Base-by-base conservation (phyloP, 139 green algal species). In the Eudorina sp. region DNA sequence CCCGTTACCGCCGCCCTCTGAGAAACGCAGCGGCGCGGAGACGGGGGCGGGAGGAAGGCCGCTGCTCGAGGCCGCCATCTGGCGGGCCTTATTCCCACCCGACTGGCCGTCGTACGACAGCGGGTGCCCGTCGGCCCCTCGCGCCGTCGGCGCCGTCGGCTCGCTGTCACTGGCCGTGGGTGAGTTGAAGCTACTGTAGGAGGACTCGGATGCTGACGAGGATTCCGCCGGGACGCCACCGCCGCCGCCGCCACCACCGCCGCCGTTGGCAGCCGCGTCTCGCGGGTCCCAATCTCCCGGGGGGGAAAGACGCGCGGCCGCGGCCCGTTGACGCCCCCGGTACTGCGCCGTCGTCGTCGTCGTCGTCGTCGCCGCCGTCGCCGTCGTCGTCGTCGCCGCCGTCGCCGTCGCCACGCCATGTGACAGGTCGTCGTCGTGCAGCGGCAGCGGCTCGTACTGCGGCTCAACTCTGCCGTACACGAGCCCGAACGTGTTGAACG, bases 391-490 rank as follows among this genome's bases (percentile, higher is more conserved):
- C 27, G 62, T 72, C 62, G 62, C 11, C 31, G 23, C 62, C 21
- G 62, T 40, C 2, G 62, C 3, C 62, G 19, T 38, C 48, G 48
- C 48, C 48, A 55, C 48, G 48, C 48, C 48, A 13, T 55, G 48
- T 9, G 11, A 13, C 48, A 13, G 13, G 48, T 13, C 48, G 36
- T 29, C 66, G 31, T 48, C 66, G 11, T 53, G 29, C 40, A 21
- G 70, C 14, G 70, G 38, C 29, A 58, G 38, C 25, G 70, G 70
- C 18, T 79, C 70, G 43, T 58, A 79, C 70, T 1, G 41, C 23
- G 5, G 40, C 40, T 34, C 29, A 25, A 43, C 19, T 41, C 69
- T 84, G 23, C 77, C 77, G 77, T 84, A 84, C 51, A 84, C 36
- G 8, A 84, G 6, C 21, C 77, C 77, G 36, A 55, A 72, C 34